phyloP scores from a whole-genome alignment of 352 stramenopile genomes.

The Globisporangium echinulatum region DNA sequence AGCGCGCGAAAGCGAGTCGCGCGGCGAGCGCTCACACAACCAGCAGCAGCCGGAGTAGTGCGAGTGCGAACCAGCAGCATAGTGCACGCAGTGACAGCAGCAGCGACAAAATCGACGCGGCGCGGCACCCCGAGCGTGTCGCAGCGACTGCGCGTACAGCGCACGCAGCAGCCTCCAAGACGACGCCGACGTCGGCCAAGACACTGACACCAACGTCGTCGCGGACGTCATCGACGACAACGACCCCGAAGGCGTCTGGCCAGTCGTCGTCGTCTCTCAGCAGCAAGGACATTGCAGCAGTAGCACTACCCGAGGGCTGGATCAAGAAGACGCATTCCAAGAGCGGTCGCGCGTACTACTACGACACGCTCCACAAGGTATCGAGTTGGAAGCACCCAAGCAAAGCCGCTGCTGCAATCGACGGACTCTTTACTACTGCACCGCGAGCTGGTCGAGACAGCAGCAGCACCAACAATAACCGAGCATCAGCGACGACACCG shows the following conservation, averaged over 20 bases:
- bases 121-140: slow-evolving; percentile 23
- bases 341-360: slow-evolving; percentile 67
- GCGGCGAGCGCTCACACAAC: background rate
- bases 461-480: slow-evolving; percentile 8
- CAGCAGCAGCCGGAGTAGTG: slow-evolving; percentile 15
- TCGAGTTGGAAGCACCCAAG: slow-evolving; percentile 64
- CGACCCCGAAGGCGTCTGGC: too few species aligned
- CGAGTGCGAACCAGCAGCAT: slow-evolving; percentile 15
- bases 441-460: background rate
- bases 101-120: slow-evolving; percentile 27
- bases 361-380: slow-evolving; percentile 65
- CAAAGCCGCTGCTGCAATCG: slow-evolving; percentile 30
- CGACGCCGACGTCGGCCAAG: slow-evolving; percentile 22
- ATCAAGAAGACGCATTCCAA: slow-evolving; percentile 70
- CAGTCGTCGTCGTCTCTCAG: too few species aligned
- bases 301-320: slow-evolving; percentile 51
- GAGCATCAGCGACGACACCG: slow-evolving; percentile 8
- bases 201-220: slow-evolving; percentile 5
- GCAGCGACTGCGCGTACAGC: slow-evolving; percentile 4
- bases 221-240: too few species aligned
- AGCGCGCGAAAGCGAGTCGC: slow-evolving; percentile 5
- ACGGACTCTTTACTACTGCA: slow-evolving; percentile 41
- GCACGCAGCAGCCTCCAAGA: slow-evolving; percentile 5
- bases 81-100: slow-evolving; percentile 12
- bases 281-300: too few species aligned